Percentiles rank a stretch among this genome's conserved stretches.
Conservation (phyloP, 257 asterid species). For the Solanum rostratum region DNA sequence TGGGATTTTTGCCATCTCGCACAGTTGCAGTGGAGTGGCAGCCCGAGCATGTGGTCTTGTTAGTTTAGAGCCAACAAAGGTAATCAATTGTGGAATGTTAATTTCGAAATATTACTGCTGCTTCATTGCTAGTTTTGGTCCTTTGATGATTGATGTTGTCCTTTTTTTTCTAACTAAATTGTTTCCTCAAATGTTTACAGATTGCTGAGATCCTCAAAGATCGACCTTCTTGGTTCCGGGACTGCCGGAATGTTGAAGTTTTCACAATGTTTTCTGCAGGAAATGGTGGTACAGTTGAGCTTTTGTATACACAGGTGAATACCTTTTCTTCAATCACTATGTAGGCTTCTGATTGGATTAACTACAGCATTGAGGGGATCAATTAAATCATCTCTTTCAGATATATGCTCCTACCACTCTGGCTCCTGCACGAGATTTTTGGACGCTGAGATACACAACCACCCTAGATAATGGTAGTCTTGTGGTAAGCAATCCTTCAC, state of each 20-base stretch:
- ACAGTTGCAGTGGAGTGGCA: constrained; percentile 89
- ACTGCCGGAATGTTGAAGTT: constrained; percentile 85
- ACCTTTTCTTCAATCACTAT: not conserved
- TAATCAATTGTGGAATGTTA: constrained; percentile 5
- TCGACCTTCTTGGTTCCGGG: constrained; percentile 94
- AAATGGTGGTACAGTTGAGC: constrained; percentile 89
- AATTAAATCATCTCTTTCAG: constrained; percentile 27
- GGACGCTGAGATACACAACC: constrained; percentile 96
- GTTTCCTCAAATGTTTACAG: constrained; percentile 17
- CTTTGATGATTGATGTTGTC: not conserved
- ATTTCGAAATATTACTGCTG: not conserved
- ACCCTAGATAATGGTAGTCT: constrained; percentile 85
- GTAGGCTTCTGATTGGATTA: not conserved
- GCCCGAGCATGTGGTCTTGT: constrained; percentile 99
- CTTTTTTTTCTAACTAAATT: not conserved
- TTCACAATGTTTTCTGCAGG: constrained; percentile 90
- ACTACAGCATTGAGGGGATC: not conserved
- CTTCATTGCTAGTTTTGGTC: not conserved
- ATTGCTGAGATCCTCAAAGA: constrained; percentile 97
- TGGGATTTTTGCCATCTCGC: constrained; percentile 98
- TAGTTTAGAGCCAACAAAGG: constrained; percentile 92
- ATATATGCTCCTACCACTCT: constrained; percentile 86
- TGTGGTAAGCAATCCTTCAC: constrained; percentile 50
- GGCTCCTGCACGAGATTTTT: constrained; percentile 96
- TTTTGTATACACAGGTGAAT: constrained; percentile 75